Base-by-base conservation (phyloP, 2,329 filamentous ascomycete genomes). In the Talaromyces atroroseus region DNA sequence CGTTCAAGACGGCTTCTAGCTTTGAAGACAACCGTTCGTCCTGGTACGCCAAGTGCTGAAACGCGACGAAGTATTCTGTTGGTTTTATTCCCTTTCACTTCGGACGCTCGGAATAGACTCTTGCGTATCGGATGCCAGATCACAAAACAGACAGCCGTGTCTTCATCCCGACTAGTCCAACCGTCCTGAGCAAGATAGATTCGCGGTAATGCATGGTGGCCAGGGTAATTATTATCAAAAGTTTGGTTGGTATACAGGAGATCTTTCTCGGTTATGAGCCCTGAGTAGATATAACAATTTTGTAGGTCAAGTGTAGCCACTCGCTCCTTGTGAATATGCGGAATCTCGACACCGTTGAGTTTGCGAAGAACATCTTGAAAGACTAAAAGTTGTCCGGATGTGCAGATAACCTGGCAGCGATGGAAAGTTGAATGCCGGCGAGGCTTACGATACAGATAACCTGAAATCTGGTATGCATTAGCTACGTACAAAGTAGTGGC, bases 61-160 rank as follows among this genome's bases (percentile, higher is more conserved):
- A 87, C 85, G 40, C 82, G 71, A 59, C 78, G 83, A 57, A 86
- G 69, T 16, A 73, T 71, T 57, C 76, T 78, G 23, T 75, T 75
- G 23, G 68, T 71, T 52, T 71, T 67, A 36, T 76, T 71, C 57
- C 71, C 64, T 23, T 71, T 67, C 21, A 68, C 63, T 58, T 76
- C 70, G n/a, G 65, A 67, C 4, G 70, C 73, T 49, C 72, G 71
- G 65, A 86, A 85, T 63, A 81, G 79, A 8, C 76, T 78, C 63
- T 82, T 84, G 58, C 74, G 76, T 60, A 78, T 76, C 38, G 80
- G 80, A 61, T 84, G 80, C 84, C 84, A 87, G 44, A 87, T 74
- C n/a, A 86, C 83, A 64, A 87, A 87, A 2, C 81, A 84, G 0
- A 82, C 84, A 71, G 84, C 83, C n/a, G 80, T 79, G 62, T 86